Conservation (phyloP, 257 asterid genomes). For the Cinchona pubescens region DNA sequence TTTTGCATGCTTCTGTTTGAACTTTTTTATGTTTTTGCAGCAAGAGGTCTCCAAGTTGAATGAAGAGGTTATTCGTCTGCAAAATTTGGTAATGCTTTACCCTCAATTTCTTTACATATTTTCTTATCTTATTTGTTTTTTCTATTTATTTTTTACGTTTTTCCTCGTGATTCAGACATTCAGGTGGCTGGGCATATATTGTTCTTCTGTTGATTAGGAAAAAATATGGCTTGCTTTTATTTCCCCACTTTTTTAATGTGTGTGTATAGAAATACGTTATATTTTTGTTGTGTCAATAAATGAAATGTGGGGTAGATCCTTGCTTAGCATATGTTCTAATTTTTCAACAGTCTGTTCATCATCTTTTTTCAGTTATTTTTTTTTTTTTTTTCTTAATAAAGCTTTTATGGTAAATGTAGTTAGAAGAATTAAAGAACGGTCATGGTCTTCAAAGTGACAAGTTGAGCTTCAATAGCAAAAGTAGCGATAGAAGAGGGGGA, state of each 20-base stretch:
- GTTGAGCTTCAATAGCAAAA: constrained; percentile 24
- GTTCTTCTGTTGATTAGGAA: neutral
- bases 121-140: neutral
- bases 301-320: no score
- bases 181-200: neutral
- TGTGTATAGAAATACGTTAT: neutral
- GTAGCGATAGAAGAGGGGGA: constrained; percentile 16
- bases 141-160: neutral
- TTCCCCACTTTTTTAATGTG: no score
- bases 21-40: constrained; percentile 40
- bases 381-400: no score
- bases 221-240: constrained; percentile 7
- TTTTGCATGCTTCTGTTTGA: neutral
- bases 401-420: constrained; percentile 37
- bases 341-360: neutral
- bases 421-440: constrained; percentile 58
- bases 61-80: constrained; percentile 55
- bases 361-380: no score
- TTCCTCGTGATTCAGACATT: neutral
- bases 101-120: constrained; percentile 5
- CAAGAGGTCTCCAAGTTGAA: constrained; percentile 73
- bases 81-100: constrained; percentile 42
- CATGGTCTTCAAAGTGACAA: constrained; percentile 31
- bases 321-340: neutral
- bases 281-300: neutral